A percentile compares a stretch with the other conserved stretches of the same genome.
Conservation (phyloP, 2,329 filamentous ascomycete genomes). For the Botryotinia calthae region DNA sequence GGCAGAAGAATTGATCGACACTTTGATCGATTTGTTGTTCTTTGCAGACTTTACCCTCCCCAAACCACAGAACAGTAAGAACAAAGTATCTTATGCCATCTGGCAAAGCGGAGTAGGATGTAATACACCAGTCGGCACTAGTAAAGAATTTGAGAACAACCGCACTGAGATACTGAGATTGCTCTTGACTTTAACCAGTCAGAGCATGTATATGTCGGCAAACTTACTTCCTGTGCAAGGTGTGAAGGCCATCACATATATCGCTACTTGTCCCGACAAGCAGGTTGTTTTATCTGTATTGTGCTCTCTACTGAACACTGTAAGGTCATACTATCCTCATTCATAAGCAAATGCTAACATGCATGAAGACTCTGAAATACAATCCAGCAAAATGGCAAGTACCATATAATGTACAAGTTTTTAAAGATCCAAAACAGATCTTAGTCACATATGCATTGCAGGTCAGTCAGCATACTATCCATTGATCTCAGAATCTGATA, state of each 20-base stretch:
- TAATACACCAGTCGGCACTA: constrained; percentile 83
- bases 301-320: constrained; percentile 91
- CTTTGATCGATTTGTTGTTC: constrained; percentile 84
- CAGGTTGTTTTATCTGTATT: constrained; percentile 85
- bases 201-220: constrained; percentile 89
- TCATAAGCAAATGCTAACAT: constrained; percentile 15
- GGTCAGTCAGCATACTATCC: constrained; percentile 23
- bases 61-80: constrained; percentile 64
- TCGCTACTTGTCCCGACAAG: constrained; percentile 85
- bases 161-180: constrained; percentile 85
- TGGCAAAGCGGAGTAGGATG: constrained; percentile 98
- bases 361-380: constrained; percentile 80
- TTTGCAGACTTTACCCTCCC: constrained; percentile 87
- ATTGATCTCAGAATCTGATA: background rate
- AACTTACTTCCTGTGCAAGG: constrained; percentile 77
- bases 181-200: constrained; percentile 80
- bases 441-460: constrained; percentile 86
- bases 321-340: constrained; percentile 45
- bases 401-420: constrained; percentile 88
- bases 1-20: constrained; percentile 89
- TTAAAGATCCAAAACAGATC: constrained; percentile 85
- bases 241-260: constrained; percentile 80
- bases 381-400: constrained; percentile 93
- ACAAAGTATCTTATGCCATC: constrained; percentile 87
- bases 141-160: constrained; percentile 90